Base-by-base conservation (phyloP, 2,329 filamentous ascomycete genomes). In the Pseudopyrenochaeta lycopersici region DNA sequence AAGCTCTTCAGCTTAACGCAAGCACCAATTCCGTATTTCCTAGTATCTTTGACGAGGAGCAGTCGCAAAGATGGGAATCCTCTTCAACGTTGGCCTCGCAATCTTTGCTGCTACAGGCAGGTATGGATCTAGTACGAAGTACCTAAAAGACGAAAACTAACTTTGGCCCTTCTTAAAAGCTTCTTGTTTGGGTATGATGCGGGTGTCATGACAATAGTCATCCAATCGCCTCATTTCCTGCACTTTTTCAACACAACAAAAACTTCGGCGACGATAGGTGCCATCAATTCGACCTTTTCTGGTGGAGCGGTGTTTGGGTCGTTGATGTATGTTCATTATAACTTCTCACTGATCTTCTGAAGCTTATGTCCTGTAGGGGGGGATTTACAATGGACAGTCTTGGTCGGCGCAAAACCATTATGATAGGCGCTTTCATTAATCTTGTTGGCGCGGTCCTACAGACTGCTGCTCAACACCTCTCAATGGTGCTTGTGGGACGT, bases 251-350 rank as follows among this genome's bases (percentile, higher is more conserved):
- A 85, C 33, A 84, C 83, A 4, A 70, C 66, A 1, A 79, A 73
- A 21, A 77, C 76, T 1, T 80, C 80, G 63, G 75, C 82, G 4
- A 82, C 86, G 45, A 78, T 88, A 50, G 86, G 86, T 10, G 85
- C 85, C 17, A 84, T 88, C 67, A 85, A 87, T 65, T 85, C 85
- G 52, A 87, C 86, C 20, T 88, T 88, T 62, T 82, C 81, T 12
- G 83, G 82, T 4, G 84, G 83, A n/a, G 83, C 82, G 50, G 78
- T 83, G 29, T 82, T 85, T 57, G 84, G 83, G 4, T 77, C 82
- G 23, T 74, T 85, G 20, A 80, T 82, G 73, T 74, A 58, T 51
- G 70, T 10, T 23, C 18, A 18, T 21, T 6, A 39, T 4, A 3
- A 7, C 18, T 6, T 6, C 11, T 10, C n/a, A 23, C 11, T 12